Evolutionary conservation across 2,329 filamentous ascomycete species (phyloP).

Genomic region (Scedosporium dehoogii): DNA sequence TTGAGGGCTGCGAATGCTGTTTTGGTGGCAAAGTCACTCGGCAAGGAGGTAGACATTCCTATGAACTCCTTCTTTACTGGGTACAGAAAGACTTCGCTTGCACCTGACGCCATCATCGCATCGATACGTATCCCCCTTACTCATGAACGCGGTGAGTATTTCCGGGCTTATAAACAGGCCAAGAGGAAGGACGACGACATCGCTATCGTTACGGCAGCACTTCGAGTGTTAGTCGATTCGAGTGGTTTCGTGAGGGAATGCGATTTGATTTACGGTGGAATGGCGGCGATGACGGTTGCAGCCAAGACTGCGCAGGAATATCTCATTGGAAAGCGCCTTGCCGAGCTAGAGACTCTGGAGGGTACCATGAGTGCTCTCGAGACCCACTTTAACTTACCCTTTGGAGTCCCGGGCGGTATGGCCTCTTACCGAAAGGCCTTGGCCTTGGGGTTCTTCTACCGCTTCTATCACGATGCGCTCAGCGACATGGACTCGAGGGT

Average conservation of each 20-base stretch:
- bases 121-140: conserved; percentile 78
- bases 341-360: conserved; percentile 74
- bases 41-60: conserved; percentile 70
- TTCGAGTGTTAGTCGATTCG: conserved; percentile 63
- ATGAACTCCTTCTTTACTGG: conserved; percentile 90
- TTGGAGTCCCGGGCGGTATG: conserved; percentile 94
- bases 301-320: conserved; percentile 70
- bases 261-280: conserved; percentile 84
- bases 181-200: conserved; percentile 98
- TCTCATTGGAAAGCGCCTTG: conserved; percentile 67
- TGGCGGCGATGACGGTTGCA: conserved; percentile 85
- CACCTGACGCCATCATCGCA: conserved; percentile 73
- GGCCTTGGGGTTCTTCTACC: conserved; percentile 90
- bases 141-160: conserved; percentile 65
- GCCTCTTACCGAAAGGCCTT: conserved; percentile 88
- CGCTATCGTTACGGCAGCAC: conserved; percentile 84
- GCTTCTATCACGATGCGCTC: conserved; percentile 87
- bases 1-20: conserved; percentile 80
- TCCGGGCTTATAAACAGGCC: conserved; percentile 88
- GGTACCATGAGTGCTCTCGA: conserved; percentile 85
- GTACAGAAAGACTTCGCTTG: conserved; percentile 75
- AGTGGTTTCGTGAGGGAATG: conserved; percentile 61
- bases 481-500: conserved; percentile 40
- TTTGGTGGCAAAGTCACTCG: conserved; percentile 68
- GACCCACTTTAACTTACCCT: conserved; percentile 77